Evolutionary conservation across 1,284 basidiomycete species (phyloP), one percentile per base, ranked within the genome.

Genomic region (Veloporphyrellus conicus): DNA sequence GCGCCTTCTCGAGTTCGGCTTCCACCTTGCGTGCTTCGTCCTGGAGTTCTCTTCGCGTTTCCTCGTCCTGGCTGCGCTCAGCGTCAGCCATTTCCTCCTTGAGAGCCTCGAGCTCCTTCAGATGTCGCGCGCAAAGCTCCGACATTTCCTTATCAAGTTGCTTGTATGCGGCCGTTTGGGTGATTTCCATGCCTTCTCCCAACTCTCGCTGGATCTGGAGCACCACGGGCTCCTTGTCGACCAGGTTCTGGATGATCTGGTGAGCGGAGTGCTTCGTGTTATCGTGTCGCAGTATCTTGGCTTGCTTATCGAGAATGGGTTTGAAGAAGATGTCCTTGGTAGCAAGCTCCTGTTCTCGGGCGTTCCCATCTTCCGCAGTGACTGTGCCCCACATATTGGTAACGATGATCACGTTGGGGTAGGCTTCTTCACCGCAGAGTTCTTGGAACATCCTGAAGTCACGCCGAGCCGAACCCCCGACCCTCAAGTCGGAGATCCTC

Each of bases 361-460:
- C 66, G 22, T 59, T 50, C 5, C 64, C 68, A 19, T 65, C 59
- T 23, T 67, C 64, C 43, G 54, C 55, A 36, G 64, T 59, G 38
- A 72, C 64, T 45, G 67, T 53, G 43, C 66, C 66, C 77, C 77
- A 79, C 74, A 74, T 77, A 47, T 69, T 78, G 15, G 77, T 79
- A 43, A 71, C 67, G 49, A 79, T 68, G 33, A 73, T 58, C 38
- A 79, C 75, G 48, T 74, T 77, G 28, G 66, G 60, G 43, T 80
- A 67, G 0, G 74, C 69, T 6, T 63, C 62, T 47, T 76, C 73
- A 4, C 78, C 78, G 48, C 78, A 80, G 18, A 80, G 66, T 54
- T 70, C 69, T 33, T 73, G 65, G 63, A 79, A 77, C 65, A 78
- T 70, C 45, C 65, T 65, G 48, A 79, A 74, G 57, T 75, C 78